phyloP scores from a whole-genome alignment of 2,329 filamentous ascomycete species.

The Phyllosticta ampelicida region DNA sequence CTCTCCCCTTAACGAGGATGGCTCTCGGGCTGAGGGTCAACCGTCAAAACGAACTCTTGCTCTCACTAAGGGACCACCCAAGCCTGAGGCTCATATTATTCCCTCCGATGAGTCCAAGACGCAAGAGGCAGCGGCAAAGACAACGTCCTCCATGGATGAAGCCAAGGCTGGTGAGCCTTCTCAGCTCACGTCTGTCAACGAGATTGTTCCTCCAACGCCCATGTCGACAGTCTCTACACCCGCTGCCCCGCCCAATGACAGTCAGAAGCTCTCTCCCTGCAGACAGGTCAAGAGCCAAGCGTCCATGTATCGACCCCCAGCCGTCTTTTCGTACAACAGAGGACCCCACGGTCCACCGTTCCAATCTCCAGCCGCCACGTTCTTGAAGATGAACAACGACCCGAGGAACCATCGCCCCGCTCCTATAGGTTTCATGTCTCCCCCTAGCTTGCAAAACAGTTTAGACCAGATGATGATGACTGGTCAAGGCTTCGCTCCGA shows the following conservation, averaged over 20 bases:
- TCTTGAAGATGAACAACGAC: not conserved
- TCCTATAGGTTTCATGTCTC: not conserved
- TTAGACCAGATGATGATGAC: not conserved
- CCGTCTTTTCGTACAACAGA: not conserved
- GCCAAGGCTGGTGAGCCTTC: no score
- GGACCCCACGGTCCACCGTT: not conserved
- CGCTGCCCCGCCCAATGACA: not conserved
- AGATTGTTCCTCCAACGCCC: not conserved
- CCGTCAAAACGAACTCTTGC: not conserved
- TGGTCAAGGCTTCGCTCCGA: not conserved
- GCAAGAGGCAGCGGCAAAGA: no score
- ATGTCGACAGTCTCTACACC: not conserved
- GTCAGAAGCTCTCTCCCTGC: not conserved
- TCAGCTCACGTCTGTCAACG: no score
- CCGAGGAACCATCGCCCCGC: not conserved
- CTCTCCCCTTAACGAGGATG: not conserved
- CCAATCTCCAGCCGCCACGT: not conserved
- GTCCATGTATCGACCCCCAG: not conserved
- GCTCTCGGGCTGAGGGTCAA: not conserved
- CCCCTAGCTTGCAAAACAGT: not conserved
- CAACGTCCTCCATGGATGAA: no score
- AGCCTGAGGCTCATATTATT: not conserved
- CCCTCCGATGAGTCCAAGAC: no score
- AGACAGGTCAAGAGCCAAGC: not conserved
- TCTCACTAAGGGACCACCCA: not conserved